Evolutionary conservation across 1,284 basidiomycete genomes (phyloP), one percentile per base, ranked within the genome.

Genomic region (Phellinidium pouzarii): DNA sequence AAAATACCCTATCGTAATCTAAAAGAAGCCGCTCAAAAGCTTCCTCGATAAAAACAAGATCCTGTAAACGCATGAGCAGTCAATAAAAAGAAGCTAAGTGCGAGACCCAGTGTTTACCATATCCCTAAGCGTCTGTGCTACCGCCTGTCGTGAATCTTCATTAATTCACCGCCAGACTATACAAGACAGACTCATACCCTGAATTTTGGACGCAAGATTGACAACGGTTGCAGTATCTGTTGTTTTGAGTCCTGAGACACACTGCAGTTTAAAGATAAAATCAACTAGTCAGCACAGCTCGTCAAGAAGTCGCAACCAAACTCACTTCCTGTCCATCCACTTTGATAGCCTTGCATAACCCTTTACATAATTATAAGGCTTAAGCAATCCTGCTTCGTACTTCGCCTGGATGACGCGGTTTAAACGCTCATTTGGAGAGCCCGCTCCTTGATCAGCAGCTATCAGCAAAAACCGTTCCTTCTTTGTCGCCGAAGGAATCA

Each of bases 41-140:
- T 71, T 98, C 95, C 68, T 96, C 94, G 60, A 96, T 93, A 66
- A 96, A 96, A 14, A 98, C 90, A n/a, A 97, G 77, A 66, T 99
- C 95, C 79, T 88, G 57, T 9, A 40, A n/a, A 49, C 48, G 57
- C 58, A 59, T 52, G 43, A 9, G 36, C 42, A 48, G 23, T 44
- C 43, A 20, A 49, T 41, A 14, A 50, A 12, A 44, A 20, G 25
- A 48, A 34, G 14, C 37, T 23, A 34, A 50, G 20, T 48, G 22
- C 36, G 27, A 41, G 22, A 8, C n/a, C n/a, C n/a, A 34, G 31
- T 14, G 67, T 78, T 52, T 58, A 86, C 87, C 27, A 97, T 83
- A 68, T 97, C 92, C 53, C 87, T 86, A 51, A 98, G 71, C 14
- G 85, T 87, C 64, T 93, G 89, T 0, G 95, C 93, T 51, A 96